These are phyloP conservation scores for Aristolochia contorta DNA, from an alignment of 164 flowering plant genomes.

Conservation along the genomic window DNA sequence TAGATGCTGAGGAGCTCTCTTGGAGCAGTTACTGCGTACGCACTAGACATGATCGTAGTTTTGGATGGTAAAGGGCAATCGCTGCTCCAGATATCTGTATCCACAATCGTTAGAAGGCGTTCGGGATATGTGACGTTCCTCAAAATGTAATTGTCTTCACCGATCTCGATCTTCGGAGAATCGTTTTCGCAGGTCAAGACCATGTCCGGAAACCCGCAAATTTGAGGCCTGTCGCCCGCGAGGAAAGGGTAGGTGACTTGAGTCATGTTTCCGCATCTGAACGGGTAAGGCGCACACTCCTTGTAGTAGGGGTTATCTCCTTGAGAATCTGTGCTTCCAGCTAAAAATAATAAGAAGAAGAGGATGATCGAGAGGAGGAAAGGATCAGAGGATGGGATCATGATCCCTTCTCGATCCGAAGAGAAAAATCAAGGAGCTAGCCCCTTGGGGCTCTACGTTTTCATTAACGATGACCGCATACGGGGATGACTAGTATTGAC, in stretches of 20 bases:
- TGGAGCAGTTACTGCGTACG: neutral
- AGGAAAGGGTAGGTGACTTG: constrained; percentile 4
- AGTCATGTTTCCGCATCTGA: constrained; percentile 1
- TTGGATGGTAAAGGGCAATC: neutral
- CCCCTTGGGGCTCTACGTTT: too few species aligned
- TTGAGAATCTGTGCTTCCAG: neutral
- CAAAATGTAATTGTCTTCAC: neutral
- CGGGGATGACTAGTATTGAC: too few species aligned
- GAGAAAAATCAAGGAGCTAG: neutral
- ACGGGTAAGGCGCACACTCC: neutral
- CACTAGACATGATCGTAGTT: neutral
- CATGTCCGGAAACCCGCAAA: neutral
- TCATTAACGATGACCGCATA: neutral
- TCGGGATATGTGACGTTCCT: neutral
- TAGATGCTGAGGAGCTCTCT: neutral
- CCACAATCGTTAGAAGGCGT: neutral
- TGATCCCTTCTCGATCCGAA: too few species aligned
- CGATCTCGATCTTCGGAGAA: neutral
- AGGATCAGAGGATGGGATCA: neutral
- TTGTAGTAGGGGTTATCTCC: neutral
- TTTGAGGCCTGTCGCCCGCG: neutral
- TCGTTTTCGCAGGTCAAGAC: neutral
- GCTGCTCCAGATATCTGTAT: neutral
- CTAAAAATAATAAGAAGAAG: neutral
- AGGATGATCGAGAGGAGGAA: neutral